Evolutionary conservation across 257 asterid species (phyloP), one percentile per base, ranked within the genome.

Genomic region (Solanum ossicruentum): DNA sequence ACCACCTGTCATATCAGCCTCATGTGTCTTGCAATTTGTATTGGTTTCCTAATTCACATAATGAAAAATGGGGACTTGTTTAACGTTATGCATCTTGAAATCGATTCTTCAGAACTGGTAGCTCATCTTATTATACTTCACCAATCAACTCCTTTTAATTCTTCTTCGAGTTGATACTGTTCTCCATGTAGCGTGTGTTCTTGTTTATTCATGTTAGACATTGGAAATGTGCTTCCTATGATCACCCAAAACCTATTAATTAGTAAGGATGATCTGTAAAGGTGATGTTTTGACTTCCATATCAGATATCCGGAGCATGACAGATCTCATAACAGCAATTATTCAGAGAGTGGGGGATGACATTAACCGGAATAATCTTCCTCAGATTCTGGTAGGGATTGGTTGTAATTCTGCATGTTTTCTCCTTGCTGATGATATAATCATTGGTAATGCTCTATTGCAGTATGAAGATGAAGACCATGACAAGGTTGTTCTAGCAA

Each of bases 391-490:
- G 98, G 99, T 96, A 85, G 20, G 67, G 43, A 57, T 82, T 52
- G 21, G 18, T 52, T 36, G 10, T 26, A 28, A 52, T 23, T 36
- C 65, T 60, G 5, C 21, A 60, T 58, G 32, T 67, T 54, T 32
- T 79, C 13, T 52, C 26, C 12, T 26, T 67, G 26, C 84, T 56
- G 32, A 39, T 36, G 45, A 32, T 52, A 26, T 16, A 32, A 28
- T 80, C 57, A 65, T 57, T 55, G n/a, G n/a, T 58, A 57, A 18
- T 21, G 26, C 51, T 23, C n/a, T 61, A 13, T 52, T 88, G 86
- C 90, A 96, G 99, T 96, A 96, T 75, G 99, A 96, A 88, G 99
- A 96, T 26, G 98, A 93, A 85, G 99, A 96, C 86, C 87, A 89
- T 52, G 99, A 96, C 93, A 91, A 90, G 85, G 94, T 96, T 65